Evolutionary conservation across 2,329 filamentous ascomycete genomes (phyloP).

Genomic region (Laburnicola sp.): DNA sequence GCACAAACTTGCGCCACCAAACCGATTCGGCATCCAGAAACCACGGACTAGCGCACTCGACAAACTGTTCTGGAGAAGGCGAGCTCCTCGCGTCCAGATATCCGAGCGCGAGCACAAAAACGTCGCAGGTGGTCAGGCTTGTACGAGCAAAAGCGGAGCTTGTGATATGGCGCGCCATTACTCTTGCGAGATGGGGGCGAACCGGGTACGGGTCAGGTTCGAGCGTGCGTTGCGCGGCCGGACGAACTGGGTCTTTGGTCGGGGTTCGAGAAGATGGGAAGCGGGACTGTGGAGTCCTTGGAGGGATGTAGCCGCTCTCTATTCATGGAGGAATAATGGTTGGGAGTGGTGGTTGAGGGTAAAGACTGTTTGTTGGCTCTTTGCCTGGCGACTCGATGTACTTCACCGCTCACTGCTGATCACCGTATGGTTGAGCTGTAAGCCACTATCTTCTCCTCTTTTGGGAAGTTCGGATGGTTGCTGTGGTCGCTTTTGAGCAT

Average conservation of each 20-base stretch:
- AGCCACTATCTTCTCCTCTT: neutral
- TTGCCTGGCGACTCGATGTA: conserved; percentile 15
- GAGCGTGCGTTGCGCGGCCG: too few relatives aligned
- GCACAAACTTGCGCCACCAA: conserved; percentile 36
- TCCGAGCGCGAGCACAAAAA: conserved; percentile 37
- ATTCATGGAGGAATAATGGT: conserved; percentile 6
- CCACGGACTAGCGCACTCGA: conserved; percentile 37
- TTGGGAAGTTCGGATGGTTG: neutral
- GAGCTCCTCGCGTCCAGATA: conserved; percentile 23
- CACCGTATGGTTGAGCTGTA: conserved; percentile 6
- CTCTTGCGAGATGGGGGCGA: neutral
- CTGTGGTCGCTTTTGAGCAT: neutral
- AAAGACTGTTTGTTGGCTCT: neutral
- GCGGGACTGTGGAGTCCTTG: neutral
- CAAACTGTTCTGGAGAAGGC: conserved; percentile 35
- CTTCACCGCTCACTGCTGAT: conserved; percentile 18
- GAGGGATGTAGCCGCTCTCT: neutral
- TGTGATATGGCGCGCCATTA: conserved; percentile 36
- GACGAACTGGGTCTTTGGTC: too few relatives aligned
- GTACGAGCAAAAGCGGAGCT: conserved; percentile 36
- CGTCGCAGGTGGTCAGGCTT: conserved; percentile 39
- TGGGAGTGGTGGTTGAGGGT: neutral
- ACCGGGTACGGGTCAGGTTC: too few relatives aligned
- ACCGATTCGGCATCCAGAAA: conserved; percentile 39
- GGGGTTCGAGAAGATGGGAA: too few relatives aligned